Evolutionary conservation across 352 stramenopile species (phyloP).

Genomic region (Pythium rishiriense): DNA sequence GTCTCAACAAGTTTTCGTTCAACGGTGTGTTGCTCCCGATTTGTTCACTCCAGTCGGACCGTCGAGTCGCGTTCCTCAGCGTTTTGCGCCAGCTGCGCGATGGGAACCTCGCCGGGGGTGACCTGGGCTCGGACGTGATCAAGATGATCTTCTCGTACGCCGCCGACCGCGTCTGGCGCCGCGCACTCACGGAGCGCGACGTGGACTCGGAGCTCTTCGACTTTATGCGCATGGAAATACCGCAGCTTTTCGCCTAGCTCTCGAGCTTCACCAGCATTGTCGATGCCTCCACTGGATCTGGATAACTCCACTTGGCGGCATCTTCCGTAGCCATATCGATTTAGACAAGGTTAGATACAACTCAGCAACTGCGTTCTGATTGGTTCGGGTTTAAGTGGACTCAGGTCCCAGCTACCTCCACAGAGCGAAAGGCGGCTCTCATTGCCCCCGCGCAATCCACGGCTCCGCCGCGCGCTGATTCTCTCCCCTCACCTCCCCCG

Average conservation of each 20-base stretch:
- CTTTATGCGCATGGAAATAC: background rate
- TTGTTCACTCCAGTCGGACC: background rate
- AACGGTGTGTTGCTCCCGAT: background rate
- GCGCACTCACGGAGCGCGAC: slow-evolving; percentile 1
- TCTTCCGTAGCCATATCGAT: too few species aligned
- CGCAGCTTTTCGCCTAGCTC: background rate
- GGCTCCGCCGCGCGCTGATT: too few species aligned
- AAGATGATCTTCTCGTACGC: slow-evolving; percentile 2
- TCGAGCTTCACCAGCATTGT: too few species aligned
- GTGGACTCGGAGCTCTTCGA: background rate
- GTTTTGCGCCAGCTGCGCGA: background rate
- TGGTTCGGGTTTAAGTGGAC: too few species aligned
- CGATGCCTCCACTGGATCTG: too few species aligned
- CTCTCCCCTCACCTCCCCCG: too few species aligned
- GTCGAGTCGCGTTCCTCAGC: background rate
- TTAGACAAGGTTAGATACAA: too few species aligned
- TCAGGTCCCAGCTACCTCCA: too few species aligned
- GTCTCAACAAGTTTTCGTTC: background rate
- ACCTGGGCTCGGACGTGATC: background rate
- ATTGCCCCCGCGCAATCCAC: too few species aligned
- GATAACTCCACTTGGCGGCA: too few species aligned
- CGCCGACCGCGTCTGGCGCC: background rate
- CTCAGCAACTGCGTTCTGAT: too few species aligned
- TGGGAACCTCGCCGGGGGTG: background rate
- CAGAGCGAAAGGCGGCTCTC: too few species aligned